Conservation (phyloP, 1,284 basidiomycete species). For the Neonothopanus nambi region DNA sequence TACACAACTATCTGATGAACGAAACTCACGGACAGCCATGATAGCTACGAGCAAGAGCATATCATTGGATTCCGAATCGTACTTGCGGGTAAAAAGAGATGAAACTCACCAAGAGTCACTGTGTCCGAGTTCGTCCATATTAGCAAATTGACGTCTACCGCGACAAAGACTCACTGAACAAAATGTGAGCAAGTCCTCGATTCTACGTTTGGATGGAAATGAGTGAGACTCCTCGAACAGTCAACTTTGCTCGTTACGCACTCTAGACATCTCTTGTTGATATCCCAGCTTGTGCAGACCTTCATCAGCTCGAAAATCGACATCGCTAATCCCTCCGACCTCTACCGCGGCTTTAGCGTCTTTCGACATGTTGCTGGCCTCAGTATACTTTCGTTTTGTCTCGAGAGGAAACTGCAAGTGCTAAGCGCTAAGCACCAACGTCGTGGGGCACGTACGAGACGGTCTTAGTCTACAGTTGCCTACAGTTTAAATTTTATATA, state of each 20-base stretch:
- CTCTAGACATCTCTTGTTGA: constrained; percentile 19
- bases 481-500: too few species aligned
- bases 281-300: constrained; percentile 35
- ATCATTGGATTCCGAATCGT: neutral
- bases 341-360: too few species aligned
- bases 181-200: constrained; percentile 43
- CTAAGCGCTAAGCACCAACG: too few species aligned
- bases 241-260: neutral
- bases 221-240: neutral
- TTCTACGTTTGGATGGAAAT: constrained; percentile 31
- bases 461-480: too few species aligned
- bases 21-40: constrained; percentile 66
- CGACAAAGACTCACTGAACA: constrained; percentile 46
- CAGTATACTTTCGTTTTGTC: too few species aligned
- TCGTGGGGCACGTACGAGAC: too few species aligned
- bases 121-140: neutral
- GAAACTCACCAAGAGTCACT: constrained; percentile 46
- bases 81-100: neutral
- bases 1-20: constrained; percentile 12
- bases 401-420: too few species aligned
- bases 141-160: neutral
- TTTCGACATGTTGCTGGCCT: too few species aligned
- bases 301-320: constrained; percentile 12
- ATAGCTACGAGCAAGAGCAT: constrained; percentile 83
- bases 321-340: neutral